Conservation (phyloP, 2,329 filamentous ascomycete genomes). For the Karstenula rhodostoma region DNA sequence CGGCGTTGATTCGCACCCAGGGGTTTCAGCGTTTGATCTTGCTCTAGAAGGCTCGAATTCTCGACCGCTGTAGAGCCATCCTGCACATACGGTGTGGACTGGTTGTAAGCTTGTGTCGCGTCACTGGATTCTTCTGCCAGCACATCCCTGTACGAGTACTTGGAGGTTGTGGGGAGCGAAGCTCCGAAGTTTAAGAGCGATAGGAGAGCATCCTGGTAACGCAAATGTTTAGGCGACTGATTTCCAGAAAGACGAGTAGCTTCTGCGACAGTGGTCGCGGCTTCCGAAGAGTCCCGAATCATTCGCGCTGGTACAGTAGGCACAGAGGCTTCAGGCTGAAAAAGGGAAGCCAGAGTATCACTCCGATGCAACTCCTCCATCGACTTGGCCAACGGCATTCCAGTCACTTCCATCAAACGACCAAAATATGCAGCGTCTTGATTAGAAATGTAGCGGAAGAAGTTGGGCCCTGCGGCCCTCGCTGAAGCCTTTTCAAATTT, state of each 20-base stretch:
- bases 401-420: slow-evolving; percentile 1
- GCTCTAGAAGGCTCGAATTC: background rate
- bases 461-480: background rate
- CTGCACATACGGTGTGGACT: background rate
- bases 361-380: background rate
- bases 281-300: background rate
- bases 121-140: background rate
- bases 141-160: background rate
- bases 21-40: too few species aligned
- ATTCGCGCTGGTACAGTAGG: background rate
- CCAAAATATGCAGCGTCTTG: background rate
- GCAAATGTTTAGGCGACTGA: background rate
- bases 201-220: slow-evolving; percentile 1
- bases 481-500: background rate
- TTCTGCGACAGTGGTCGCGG: background rate
- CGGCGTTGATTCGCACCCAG: background rate
- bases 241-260: background rate
- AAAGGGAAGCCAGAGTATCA: background rate
- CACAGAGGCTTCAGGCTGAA: background rate
- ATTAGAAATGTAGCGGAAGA: background rate
- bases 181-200: background rate
- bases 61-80: background rate
- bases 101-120: background rate
- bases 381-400: background rate
- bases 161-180: background rate